These are phyloP conservation scores for Fistulifera pelliculosa DNA, from an alignment of 108 stramenopile genomes.

Conservation along the genomic window DNA sequence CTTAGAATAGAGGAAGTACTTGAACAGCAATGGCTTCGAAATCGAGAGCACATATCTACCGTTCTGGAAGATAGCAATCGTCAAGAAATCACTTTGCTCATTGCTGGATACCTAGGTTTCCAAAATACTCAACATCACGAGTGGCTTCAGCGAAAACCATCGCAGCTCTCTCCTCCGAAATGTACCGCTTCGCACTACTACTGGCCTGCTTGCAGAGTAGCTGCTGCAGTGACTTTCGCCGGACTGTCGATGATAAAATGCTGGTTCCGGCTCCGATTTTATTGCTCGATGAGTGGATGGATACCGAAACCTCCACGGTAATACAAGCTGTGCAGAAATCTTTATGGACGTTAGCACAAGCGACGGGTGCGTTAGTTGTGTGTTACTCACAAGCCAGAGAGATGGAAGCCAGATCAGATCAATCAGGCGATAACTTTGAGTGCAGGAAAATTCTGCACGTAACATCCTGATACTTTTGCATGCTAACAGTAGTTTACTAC, in stretches of 20 bases:
- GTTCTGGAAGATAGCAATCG: neutral
- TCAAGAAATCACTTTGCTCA: neutral
- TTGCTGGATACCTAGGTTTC: neutral
- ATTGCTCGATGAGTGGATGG: constrained; percentile 49
- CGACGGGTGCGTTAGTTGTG: constrained; percentile 23
- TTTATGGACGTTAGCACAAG: neutral
- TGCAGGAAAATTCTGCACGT: constrained; percentile 7
- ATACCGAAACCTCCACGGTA: constrained; percentile 30
- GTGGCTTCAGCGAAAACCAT: neutral
- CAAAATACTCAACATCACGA: neutral
- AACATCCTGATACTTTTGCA: too few species aligned
- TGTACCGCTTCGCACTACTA: constrained; percentile 19
- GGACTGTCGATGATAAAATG: neutral
- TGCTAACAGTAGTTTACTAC: too few species aligned
- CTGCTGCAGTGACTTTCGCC: too few species aligned
- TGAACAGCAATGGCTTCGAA: neutral
- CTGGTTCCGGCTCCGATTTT: constrained; percentile 28
- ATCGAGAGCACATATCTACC: neutral
- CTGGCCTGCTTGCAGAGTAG: constrained; percentile 24
- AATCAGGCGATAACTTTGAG: constrained; percentile 4
- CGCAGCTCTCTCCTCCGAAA: constrained; percentile 30
- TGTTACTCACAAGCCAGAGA: constrained; percentile 39
- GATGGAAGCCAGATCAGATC: constrained; percentile 8
- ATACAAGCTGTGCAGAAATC: constrained; percentile 17
- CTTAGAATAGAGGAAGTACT: constrained; percentile 1